Percentiles rank a stretch among this genome's conserved stretches.
Evolutionary conservation across 768 basidiomycete genomes (phyloP).

Genomic region (Candolleomyces eurysporus): DNA sequence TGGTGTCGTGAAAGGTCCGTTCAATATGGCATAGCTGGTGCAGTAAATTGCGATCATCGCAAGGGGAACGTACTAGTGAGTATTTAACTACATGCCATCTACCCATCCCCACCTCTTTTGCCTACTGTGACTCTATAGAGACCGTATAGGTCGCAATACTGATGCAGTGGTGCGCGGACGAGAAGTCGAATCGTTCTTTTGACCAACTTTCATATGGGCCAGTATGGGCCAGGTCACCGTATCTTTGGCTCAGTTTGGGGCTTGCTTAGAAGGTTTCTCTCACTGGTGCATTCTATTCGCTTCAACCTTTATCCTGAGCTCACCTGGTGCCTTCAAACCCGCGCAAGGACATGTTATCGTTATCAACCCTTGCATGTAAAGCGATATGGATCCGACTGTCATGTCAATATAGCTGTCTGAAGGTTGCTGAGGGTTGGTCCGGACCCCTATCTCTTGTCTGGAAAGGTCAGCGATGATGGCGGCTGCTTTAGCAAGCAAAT

Average conservation of each 20-base stretch:
- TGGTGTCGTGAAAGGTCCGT: no score
- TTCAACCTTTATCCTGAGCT: not conserved
- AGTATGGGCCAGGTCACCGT: not conserved
- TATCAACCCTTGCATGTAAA: not conserved
- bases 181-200: no score
- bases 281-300: not conserved
- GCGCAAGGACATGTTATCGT: not conserved
- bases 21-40: no score
- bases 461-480: not conserved
- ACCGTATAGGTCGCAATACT: no score
- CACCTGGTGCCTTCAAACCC: not conserved
- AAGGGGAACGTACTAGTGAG: no score
- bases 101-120: no score
- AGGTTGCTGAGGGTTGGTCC: not conserved
- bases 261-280: not conserved
- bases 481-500: not conserved
- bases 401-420: not conserved
- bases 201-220: no score
- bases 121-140: no score
- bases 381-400: not conserved
- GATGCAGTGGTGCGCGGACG: no score
- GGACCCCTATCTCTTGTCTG: not conserved
- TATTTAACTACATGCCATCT: no score
- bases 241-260: not conserved
- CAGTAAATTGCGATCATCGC: no score